Conservation (phyloP, 441 rosid species). For the Raphanus hybrid region DNA sequence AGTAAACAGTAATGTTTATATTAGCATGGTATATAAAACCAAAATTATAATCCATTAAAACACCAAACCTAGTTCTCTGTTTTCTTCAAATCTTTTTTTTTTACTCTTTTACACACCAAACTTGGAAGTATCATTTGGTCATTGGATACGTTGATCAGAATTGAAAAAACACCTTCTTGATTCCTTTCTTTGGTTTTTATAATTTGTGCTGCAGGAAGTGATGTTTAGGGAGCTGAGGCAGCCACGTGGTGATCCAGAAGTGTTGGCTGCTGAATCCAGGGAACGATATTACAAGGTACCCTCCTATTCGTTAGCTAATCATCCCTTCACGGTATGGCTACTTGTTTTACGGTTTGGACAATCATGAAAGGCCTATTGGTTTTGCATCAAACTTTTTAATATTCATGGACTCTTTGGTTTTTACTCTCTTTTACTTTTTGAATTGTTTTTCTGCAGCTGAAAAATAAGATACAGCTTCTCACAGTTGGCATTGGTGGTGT, state of each 20-base stretch:
- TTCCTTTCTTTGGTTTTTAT: neutral
- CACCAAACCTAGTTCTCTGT: too few relatives aligned
- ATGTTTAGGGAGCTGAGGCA: conserved; percentile 64
- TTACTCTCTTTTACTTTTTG: conserved; percentile 3
- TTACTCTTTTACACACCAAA: too few relatives aligned
- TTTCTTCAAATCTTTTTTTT: too few relatives aligned
- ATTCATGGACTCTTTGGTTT: neutral
- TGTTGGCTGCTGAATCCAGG: conserved; percentile 77
- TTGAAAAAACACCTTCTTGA: neutral
- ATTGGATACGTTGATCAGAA: neutral
- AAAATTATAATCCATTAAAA: too few relatives aligned
- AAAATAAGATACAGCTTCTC: conserved; percentile 66
- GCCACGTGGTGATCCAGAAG: conserved; percentile 74
- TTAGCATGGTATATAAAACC: too few relatives aligned
- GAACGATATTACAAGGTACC: conserved; percentile 51
- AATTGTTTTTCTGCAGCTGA: conserved; percentile 61
- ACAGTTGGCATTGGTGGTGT: conserved; percentile 76
- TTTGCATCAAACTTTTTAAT: neutral
- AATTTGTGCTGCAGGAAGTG: conserved; percentile 57
- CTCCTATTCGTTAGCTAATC: too few relatives aligned
- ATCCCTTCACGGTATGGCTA: conserved; percentile 51
- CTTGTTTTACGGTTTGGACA: neutral
- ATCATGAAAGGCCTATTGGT: neutral
- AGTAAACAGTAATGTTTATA: too few relatives aligned
- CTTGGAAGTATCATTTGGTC: too few relatives aligned